Evolutionary conservation across 352 stramenopile species (phyloP), one percentile per base, ranked within the genome.

Genomic region (Globisporangium viniferum): DNA sequence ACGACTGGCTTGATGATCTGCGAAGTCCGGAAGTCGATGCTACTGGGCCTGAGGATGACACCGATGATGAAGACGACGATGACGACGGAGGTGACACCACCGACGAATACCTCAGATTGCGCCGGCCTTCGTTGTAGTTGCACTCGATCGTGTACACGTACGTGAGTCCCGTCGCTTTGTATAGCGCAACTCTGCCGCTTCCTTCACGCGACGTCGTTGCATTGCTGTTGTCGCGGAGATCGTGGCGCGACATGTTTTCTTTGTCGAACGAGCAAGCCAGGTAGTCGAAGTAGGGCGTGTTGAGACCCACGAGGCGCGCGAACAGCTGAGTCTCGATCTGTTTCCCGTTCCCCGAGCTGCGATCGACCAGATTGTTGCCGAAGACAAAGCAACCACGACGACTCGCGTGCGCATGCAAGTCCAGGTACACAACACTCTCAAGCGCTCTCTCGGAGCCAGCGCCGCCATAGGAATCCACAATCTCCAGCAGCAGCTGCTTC

Each of bases 111-210:
- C 74, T 75, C 35, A 80, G 64, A 69, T 76, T 75, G 24, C 73
- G 78, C 14, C 80, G 74, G 0, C 85, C 87, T 73, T 82, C 87
- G 71, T 97, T 96, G 80, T 97, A 98, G 73, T 97, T 97, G 74
- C 91, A 97, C 74, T 98, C 92, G 44, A 98, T 83, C 10, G 92
- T 98, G 76, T 98, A 98, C 54, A 93, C 87, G 66, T 88, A 84
- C 41, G 72, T 81, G n/a, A 89, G 72, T 29, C 79, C 81, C 3
- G 88, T 95, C n/a, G 80, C 80, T 20, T 70, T 77, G 65, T 84
- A 93, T 14, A 93, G 60, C 46, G 78, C 89, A 4, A 98, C 92
- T 20, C 92, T 79, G 35, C 88, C 92, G 15, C 79, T 84, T 22
- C 92, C 92, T 69, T 91, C 80, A 1, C 79, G 73, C 5, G 78